Conservation (phyloP, 495 filamentous ascomycete genomes). For the Penicillium nucicola region DNA sequence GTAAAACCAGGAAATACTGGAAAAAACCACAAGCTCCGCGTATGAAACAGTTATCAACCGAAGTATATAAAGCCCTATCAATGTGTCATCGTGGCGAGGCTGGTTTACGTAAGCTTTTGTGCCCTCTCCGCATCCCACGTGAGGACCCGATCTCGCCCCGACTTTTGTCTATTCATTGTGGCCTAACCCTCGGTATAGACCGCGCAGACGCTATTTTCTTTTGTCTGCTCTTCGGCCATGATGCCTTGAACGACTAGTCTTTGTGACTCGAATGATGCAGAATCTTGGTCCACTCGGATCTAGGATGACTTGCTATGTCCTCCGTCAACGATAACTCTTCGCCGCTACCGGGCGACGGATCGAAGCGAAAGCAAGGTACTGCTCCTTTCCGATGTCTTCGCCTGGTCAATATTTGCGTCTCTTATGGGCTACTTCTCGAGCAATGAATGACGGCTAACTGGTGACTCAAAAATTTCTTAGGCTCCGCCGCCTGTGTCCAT, state of each 20-base stretch:
- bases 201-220: too few species aligned
- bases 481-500: constrained; percentile 44
- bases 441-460: constrained; percentile 8
- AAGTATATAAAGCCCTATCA: too few species aligned
- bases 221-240: constrained; percentile 2
- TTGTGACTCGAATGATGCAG: constrained; percentile 18
- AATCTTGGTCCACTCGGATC: constrained; percentile 21
- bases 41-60: too few species aligned
- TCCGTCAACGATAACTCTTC: constrained; percentile 31
- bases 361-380: constrained; percentile 36
- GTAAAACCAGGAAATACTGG: too few species aligned
- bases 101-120: constrained; percentile 22
- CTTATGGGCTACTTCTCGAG: background rate
- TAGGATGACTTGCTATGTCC: constrained; percentile 30
- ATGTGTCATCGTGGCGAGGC: too few species aligned
- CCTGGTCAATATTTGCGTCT: background rate
- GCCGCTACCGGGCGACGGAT: constrained; percentile 27
- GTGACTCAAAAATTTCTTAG: constrained; percentile 26
- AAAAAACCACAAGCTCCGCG: too few species aligned
- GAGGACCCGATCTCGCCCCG: constrained; percentile 30
- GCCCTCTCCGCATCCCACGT: constrained; percentile 32
- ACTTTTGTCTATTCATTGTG: constrained; percentile 16
- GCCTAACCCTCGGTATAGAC: constrained; percentile 19
- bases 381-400: background rate
- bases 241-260: constrained; percentile 17